Percentiles rank a stretch among this genome's conserved stretches.
phyloP scores from a whole-genome alignment of 2,329 filamentous ascomycete species.

The Leptodontidium sp. region DNA sequence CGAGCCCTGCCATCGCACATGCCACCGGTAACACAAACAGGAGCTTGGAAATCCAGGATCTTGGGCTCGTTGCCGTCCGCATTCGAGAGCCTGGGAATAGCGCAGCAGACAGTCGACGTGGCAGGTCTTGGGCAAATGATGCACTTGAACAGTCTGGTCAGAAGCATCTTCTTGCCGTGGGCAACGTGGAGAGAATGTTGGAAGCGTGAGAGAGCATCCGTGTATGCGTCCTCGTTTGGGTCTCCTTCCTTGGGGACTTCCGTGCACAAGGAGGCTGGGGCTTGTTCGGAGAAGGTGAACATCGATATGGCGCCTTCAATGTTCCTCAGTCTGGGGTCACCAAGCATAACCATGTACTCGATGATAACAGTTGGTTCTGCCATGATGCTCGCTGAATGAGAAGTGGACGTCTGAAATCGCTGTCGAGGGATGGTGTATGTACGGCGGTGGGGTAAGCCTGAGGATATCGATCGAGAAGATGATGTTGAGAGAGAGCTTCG shows the following conservation, averaged over 20 bases:
- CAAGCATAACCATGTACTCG: neutral
- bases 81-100: neutral
- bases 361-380: neutral
- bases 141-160: neutral
- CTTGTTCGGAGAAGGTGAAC: neutral
- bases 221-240: neutral
- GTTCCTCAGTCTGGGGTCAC: neutral
- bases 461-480: no score
- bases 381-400: neutral
- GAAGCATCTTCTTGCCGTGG: neutral
- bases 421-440: neutral
- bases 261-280: neutral
- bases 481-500: no score
- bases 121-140: neutral
- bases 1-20: neutral
- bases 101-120: neutral
- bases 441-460: no score
- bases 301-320: neutral
- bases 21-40: neutral
- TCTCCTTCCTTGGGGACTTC: neutral
- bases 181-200: neutral
- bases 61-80: neutral
- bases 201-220: neutral
- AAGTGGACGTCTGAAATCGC: neutral
- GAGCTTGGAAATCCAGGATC: neutral